Percentiles rank a stretch among this genome's conserved stretches.
Evolutionary conservation across 768 basidiomycete genomes (phyloP).

Genomic region (Termitomyces sp.): DNA sequence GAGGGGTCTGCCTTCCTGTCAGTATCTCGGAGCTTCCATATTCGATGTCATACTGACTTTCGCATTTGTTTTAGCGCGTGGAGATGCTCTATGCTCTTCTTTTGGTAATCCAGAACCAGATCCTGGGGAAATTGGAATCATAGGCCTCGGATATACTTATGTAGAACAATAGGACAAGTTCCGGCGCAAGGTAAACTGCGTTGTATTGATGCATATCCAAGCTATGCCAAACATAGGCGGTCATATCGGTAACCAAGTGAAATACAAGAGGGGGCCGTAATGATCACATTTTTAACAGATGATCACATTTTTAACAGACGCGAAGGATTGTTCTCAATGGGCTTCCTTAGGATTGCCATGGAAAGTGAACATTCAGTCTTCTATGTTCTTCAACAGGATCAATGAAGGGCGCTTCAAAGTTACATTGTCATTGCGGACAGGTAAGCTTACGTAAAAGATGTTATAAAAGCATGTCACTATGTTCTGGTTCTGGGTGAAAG

Average conservation of each 20-base stretch:
- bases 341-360: not conserved
- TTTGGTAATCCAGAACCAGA: conserved; percentile 59
- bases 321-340: not conserved
- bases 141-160: not conserved
- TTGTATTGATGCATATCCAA: not conserved
- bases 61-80: conserved; percentile 37
- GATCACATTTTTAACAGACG: not conserved
- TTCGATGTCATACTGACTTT: not conserved
- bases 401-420: not conserved
- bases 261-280: too few relatives aligned
- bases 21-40: conserved; percentile 17
- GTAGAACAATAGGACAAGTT: not conserved
- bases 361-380: too few relatives aligned
- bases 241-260: too few relatives aligned
- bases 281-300: not conserved
- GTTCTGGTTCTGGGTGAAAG: not conserved
- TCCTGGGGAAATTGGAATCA: conserved; percentile 31
- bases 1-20: conserved; percentile 45
- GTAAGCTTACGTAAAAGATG: not conserved
- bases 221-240: too few relatives aligned
- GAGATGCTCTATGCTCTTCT: conserved; percentile 57
- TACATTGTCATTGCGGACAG: too few relatives aligned
- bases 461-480: not conserved
- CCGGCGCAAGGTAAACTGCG: not conserved
- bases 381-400: not conserved